Percentiles rank a stretch among this genome's conserved stretches.
These are phyloP conservation scores for Penicillium thymicola DNA, from an alignment of 2,329 filamentous ascomycete genomes.

Conservation along the genomic window DNA sequence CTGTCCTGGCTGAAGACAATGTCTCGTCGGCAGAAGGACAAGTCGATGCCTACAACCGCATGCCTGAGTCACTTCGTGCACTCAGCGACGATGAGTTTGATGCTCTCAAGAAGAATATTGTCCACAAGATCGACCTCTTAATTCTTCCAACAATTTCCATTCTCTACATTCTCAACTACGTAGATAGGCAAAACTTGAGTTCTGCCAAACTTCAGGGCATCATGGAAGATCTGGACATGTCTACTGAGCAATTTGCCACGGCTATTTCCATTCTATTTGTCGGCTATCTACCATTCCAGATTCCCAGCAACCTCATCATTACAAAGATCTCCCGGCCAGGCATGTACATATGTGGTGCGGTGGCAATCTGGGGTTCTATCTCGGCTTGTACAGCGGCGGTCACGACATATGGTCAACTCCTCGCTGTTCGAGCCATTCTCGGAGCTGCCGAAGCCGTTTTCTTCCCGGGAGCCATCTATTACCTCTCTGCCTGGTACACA, in stretches of 20 bases:
- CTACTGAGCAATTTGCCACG: slow-evolving; percentile 33
- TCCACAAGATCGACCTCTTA: slow-evolving; percentile 32
- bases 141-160: slow-evolving; percentile 35
- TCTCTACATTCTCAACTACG: slow-evolving; percentile 43
- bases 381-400: slow-evolving; percentile 56
- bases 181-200: slow-evolving; percentile 40
- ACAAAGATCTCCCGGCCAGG: slow-evolving; percentile 52
- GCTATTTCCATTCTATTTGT: slow-evolving; percentile 29
- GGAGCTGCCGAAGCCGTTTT: slow-evolving; percentile 63
- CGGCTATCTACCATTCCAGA: slow-evolving; percentile 30
- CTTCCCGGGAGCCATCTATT: slow-evolving; percentile 48
- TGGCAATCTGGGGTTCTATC: slow-evolving; percentile 60
- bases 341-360: slow-evolving; percentile 52
- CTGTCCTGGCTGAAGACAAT: slow-evolving; percentile 13
- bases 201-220: slow-evolving; percentile 43
- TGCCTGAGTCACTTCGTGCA: slow-evolving; percentile 26
- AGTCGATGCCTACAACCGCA: slow-evolving; percentile 18
- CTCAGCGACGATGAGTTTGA: slow-evolving; percentile 23
- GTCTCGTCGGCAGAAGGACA: slow-evolving; percentile 25
- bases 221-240: slow-evolving; percentile 41
- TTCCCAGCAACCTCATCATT: slow-evolving; percentile 51
- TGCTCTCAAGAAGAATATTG: slow-evolving; percentile 22
- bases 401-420: slow-evolving; percentile 53
- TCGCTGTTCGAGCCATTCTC: slow-evolving; percentile 56
- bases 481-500: slow-evolving; percentile 43